These are phyloP conservation scores for Tillandsia leiboldiana DNA, from an alignment of 176 grass and related monocot genomes.

Conservation along the genomic window DNA sequence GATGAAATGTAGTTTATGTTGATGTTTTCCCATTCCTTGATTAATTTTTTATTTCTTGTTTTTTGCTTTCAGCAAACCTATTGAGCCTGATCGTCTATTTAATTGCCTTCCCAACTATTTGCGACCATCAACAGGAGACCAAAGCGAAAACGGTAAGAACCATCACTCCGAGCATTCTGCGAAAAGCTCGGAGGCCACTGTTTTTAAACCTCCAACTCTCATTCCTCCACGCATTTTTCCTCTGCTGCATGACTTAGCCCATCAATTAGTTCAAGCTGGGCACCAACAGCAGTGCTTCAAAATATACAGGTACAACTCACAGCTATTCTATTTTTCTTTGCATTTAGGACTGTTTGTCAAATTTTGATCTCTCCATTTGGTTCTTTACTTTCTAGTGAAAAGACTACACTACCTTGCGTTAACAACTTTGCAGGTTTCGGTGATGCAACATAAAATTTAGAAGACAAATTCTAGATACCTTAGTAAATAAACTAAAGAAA, in stretches of 20 bases:
- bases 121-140: conserved; percentile 30
- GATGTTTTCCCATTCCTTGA: neutral
- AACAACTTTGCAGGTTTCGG: neutral
- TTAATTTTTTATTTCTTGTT: conserved; percentile 3
- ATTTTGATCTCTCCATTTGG: neutral
- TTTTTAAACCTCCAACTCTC: conserved; percentile 57
- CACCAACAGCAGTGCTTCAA: conserved; percentile 49
- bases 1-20: neutral
- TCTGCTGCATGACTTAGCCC: conserved; percentile 80
- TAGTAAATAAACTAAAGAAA: neutral
- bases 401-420: conserved; percentile 5
- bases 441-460: neutral
- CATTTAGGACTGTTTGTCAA: no score
- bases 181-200: conserved; percentile 59
- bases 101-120: conserved; percentile 75
- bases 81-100: conserved; percentile 73
- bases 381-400: conserved; percentile 16
- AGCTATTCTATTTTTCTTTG: neutral
- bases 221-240: conserved; percentile 74
- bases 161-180: conserved; percentile 30
- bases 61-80: conserved; percentile 65
- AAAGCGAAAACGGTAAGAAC: conserved; percentile 7
- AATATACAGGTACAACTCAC: conserved; percentile 46
- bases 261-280: conserved; percentile 83
- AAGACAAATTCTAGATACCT: no score